Evolutionary conservation across 768 basidiomycete species (phyloP), one percentile per base, ranked within the genome.

Genomic region (Suillus subluteus): DNA sequence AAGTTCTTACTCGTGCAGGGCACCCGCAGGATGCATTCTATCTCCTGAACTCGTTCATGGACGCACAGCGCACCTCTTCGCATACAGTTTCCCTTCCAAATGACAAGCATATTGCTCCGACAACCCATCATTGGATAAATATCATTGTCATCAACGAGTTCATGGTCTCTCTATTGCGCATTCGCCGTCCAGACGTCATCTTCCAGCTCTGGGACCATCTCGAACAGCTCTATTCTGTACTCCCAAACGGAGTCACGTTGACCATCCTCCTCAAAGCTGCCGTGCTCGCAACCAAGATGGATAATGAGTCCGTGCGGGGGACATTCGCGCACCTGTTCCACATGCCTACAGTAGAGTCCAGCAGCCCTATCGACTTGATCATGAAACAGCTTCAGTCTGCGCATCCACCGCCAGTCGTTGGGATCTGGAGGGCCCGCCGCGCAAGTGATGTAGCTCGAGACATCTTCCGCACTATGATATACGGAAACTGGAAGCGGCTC

Each of bases 191-290:
- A 0, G 90, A 91, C 69, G 78, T 84, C 8, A 82, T 89, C 4
- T 89, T 91, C 73, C 78, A 78, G 52, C 71, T 94, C 1, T 95
- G 91, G 90, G 87, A 89, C n/a, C 76, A 87, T 32, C 85, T 92
- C 77, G 79, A 79, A 4, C 71, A 75, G 0, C 74, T 94, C 4
- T 95, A 91, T 73, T 82, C 80, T 6, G 79, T 89, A 0, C 74
- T 79, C 4, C 89, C 89, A 0, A 85, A 90, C 56, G 74, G 81
- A 21, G 74, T 76, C 61, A 86, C 90, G 38, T 83, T 95, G 62
- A 80, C 82, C 54, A 79, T 89, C 63, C 72, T 95, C 13, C 81
- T 94, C 58, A 83, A 87, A 62, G 80, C 87, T 2, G 88, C 90
- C 1, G 80, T 88, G 3, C 78, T 83, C 21, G 86, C 87, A 5